Conservation (phyloP, 257 asterid species). For the Echites panduratus region DNA sequence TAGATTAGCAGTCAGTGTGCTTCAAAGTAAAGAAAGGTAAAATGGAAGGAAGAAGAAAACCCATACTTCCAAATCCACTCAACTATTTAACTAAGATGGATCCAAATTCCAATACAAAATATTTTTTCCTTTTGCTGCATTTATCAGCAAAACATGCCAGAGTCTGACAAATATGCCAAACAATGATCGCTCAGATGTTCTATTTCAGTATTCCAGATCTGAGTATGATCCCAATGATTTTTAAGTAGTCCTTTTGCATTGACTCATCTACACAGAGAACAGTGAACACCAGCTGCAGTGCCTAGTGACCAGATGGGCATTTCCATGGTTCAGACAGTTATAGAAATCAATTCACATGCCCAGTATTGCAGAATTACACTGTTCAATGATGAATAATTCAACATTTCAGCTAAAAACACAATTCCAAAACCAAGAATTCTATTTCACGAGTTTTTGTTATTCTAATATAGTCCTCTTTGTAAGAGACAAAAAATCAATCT, state of each 20-base stretch:
- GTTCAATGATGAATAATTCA: neutral
- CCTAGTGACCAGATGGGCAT: neutral
- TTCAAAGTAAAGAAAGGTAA: neutral
- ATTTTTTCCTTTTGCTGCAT: neutral
- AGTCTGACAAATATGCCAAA: neutral
- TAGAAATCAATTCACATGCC: neutral
- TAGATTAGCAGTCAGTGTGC: conserved; percentile 13
- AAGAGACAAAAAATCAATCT: neutral
- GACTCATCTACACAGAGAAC: neutral
- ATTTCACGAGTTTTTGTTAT: neutral
- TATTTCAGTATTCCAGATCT: neutral
- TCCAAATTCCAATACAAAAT: neutral
- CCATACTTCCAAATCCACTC: neutral
- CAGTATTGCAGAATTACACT: neutral
- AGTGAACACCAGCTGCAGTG: neutral
- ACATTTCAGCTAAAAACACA: neutral
- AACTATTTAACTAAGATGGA: neutral
- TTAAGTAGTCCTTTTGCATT: neutral
- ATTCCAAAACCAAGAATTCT: neutral
- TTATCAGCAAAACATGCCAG: neutral
- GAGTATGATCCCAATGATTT: neutral
- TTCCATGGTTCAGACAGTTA: neutral
- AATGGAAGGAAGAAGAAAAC: neutral
- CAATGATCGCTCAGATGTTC: neutral
- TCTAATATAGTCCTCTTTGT: neutral